Base-by-base conservation (phyloP, 441 rosid species). In the Jatropha multifida region DNA sequence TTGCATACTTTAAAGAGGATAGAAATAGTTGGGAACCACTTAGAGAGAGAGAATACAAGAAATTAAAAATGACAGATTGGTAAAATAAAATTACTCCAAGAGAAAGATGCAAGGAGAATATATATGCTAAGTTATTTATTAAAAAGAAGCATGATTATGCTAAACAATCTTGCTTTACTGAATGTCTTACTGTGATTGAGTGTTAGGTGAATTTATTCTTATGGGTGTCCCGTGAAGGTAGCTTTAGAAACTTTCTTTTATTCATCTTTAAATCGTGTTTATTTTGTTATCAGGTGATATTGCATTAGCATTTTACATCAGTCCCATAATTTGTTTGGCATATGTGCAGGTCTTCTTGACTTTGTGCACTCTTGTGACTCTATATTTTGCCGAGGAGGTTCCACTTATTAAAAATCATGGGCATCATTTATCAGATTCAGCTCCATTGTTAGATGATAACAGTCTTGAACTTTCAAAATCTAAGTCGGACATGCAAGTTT, bases 361-460 rank as follows among this genome's bases (percentile, higher is more conserved):
- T 69, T 12, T 95, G 17, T 95, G 97, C 79, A 91, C 98, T 44
- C 85, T 88, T 59, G 97, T 92, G 76, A 95, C 99, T 52, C 76
- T 95, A 77, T 90, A 84, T 86, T 93, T 87, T 86, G 98, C 98
- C 32, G 83, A 93, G 73, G 98, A 95, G 87, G 84, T 90, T 76
- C 98, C 99, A 32, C 84, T 90, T 69, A 69, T 74, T 76, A 81
- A 61, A 67, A 81, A 73, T 81, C 83, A 79, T 63, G 83, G 84
- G 69, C 79, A 65, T 56, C 86, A 60, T 61, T 69, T 80, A 82
- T 86, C 84, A 65, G 97, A 95, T 86, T 88, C 90, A 80, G 94
- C 93, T 77, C 98, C 98, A 81, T 83, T 95, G 76, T 78, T 95
- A 83, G 83, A 87, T 77, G 89, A 86, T 84, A 85, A 86, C 68